These are phyloP conservation scores for Aspergillus pseudoglaucus DNA, from an alignment of 2,329 filamentous ascomycete species.

Conservation along the genomic window DNA sequence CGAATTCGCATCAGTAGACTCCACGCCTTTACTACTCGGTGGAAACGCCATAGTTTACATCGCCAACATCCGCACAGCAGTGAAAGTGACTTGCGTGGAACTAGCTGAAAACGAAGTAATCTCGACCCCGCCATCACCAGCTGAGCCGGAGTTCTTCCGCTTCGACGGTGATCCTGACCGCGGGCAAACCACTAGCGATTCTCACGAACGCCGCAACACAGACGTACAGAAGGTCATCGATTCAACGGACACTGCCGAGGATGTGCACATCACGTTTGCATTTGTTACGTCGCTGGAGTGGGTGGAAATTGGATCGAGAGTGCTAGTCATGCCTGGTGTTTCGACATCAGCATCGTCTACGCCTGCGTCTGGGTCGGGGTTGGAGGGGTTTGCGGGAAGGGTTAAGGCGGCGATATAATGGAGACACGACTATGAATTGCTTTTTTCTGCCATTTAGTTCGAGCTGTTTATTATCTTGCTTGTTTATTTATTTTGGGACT, in stretches of 20 bases:
- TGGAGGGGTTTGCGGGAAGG: slow-evolving; percentile 56
- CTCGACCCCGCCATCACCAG: slow-evolving; percentile 22
- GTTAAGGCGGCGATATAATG: slow-evolving; percentile 28
- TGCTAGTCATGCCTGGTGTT: slow-evolving; percentile 55
- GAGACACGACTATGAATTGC: too few species aligned
- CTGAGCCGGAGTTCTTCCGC: slow-evolving; percentile 38
- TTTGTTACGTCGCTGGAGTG: slow-evolving; percentile 55
- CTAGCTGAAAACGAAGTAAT: slow-evolving; percentile 26
- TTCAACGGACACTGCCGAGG: slow-evolving; percentile 12
- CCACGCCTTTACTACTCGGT: slow-evolving; percentile 51
- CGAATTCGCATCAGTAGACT: slow-evolving; percentile 40
- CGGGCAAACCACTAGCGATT: slow-evolving; percentile 1
- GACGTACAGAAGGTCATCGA: slow-evolving; percentile 25
- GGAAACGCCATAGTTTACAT: slow-evolving; percentile 67
- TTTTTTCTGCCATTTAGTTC: too few species aligned
- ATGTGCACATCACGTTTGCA: slow-evolving; percentile 47
- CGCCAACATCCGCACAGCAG: slow-evolving; percentile 76
- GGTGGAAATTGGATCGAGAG: slow-evolving; percentile 50
- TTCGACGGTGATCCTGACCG: slow-evolving; percentile 33
- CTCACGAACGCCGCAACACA: neutral
- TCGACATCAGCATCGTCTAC: slow-evolving; percentile 43
- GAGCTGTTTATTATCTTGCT: too few species aligned
- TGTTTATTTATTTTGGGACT: too few species aligned
- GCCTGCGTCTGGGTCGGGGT: slow-evolving; percentile 39
- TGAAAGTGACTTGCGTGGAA: slow-evolving; percentile 59